phyloP scores from a whole-genome alignment of 768 basidiomycete species.

The Trametes meyenii region DNA sequence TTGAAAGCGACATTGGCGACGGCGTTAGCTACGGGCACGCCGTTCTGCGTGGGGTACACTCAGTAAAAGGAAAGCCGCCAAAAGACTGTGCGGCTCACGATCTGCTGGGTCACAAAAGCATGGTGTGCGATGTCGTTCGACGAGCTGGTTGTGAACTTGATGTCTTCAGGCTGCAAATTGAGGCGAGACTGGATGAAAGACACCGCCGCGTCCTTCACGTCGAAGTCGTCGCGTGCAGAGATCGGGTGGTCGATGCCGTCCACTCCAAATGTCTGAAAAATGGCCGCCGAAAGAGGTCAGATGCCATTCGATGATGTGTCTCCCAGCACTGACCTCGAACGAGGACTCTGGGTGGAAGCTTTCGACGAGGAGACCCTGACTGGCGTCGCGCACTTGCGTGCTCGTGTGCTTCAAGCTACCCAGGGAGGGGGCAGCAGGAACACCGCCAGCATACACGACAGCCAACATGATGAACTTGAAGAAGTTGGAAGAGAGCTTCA shows the following conservation, averaged over 20 bases:
- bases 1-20: slow-evolving; percentile 50
- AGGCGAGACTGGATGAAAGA: slow-evolving; percentile 30
- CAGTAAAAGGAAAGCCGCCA: not conserved
- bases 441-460: slow-evolving; percentile 24
- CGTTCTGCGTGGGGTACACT: slow-evolving; percentile 28
- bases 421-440: slow-evolving; percentile 27
- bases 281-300: not conserved
- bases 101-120: slow-evolving; percentile 30
- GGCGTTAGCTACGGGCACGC: slow-evolving; percentile 40
- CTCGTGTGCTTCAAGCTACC: slow-evolving; percentile 28
- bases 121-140: slow-evolving; percentile 20
- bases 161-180: slow-evolving; percentile 17
- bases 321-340: slow-evolving; percentile 25
- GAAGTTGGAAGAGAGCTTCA: slow-evolving; percentile 27
- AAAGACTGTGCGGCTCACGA: slow-evolving; percentile 18
- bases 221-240: slow-evolving; percentile 25
- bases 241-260: slow-evolving; percentile 29
- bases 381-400: slow-evolving; percentile 26
- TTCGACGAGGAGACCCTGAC: slow-evolving; percentile 26
- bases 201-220: slow-evolving; percentile 27
- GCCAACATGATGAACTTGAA: slow-evolving; percentile 29
- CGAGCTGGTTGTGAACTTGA: slow-evolving; percentile 25
- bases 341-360: slow-evolving; percentile 33
- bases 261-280: slow-evolving; percentile 29
- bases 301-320: not conserved